These are phyloP conservation scores for Ophiosphaerella narmari DNA, from an alignment of 2,329 filamentous ascomycete species.

Conservation along the genomic window DNA sequence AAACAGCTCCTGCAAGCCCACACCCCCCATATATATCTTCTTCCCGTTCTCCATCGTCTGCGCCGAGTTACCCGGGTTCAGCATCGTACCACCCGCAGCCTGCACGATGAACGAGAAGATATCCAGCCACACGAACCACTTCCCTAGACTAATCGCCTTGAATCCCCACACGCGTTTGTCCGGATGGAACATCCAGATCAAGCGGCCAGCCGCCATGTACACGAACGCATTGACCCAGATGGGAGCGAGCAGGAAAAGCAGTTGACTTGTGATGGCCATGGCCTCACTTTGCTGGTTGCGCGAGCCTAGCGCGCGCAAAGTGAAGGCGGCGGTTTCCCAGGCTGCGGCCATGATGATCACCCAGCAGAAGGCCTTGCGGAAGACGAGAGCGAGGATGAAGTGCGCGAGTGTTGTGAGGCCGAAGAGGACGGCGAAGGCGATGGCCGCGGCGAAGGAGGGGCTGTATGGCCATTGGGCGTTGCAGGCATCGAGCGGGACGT, in stretches of 20 bases:
- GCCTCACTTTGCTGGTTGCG: slow-evolving; percentile 44
- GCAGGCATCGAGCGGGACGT: slow-evolving; percentile 29
- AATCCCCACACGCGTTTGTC: slow-evolving; percentile 41
- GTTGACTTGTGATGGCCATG: slow-evolving; percentile 41
- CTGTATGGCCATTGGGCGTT: slow-evolving; percentile 32
- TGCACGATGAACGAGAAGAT: slow-evolving; percentile 54
- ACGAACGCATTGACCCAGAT: slow-evolving; percentile 54
- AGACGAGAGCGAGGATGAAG: slow-evolving; percentile 21
- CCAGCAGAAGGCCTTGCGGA: slow-evolving; percentile 47
- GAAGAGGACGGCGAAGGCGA: slow-evolving; percentile 31
- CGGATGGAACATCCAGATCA: slow-evolving; percentile 48
- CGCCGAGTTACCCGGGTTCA: slow-evolving; percentile 29
- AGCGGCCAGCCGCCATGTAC: slow-evolving; percentile 47
- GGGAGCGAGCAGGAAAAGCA: slow-evolving; percentile 53
- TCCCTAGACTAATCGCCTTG: slow-evolving; percentile 45
- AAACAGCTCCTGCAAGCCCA: slow-evolving; percentile 36
- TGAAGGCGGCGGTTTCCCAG: slow-evolving; percentile 52
- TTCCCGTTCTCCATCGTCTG: slow-evolving; percentile 45
- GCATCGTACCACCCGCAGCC: slow-evolving; percentile 45
- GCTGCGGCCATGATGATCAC: slow-evolving; percentile 51
- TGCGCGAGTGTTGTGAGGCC: slow-evolving; percentile 28
- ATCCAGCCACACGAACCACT: slow-evolving; percentile 53
- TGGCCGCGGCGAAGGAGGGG: slow-evolving; percentile 27
- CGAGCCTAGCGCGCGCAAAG: slow-evolving; percentile 48
- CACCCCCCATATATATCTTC: slow-evolving; percentile 48